Base-by-base conservation (phyloP, 2,329 filamentous ascomycete species). In the Tolypocladium guangdongense region DNA sequence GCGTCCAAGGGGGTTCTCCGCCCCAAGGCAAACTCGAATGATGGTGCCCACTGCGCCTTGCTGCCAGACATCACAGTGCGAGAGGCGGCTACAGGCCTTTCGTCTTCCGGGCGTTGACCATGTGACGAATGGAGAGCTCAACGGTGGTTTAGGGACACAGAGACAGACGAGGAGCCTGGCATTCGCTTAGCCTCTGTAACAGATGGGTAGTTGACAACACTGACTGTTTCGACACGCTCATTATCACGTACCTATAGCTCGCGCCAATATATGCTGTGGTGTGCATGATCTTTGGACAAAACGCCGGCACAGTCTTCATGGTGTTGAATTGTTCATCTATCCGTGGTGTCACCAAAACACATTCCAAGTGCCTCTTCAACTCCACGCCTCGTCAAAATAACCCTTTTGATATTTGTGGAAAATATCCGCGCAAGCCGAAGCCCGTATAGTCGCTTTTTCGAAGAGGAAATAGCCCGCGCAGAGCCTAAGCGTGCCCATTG, bases 401-500 rank as follows among this genome's bases (percentile, higher is more conserved):
- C 48, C 24, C 12, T 30, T 32, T 49, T 33, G 6, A 7, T 32
- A 20, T 20, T 32, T 7, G 43, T 45, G 41, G 16, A 14, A 32
- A 47, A 7, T 4, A 47, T 20, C 20, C 6, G 43, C 27, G 43
- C 18, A 47, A 47, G 20, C 14, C 10, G 43, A 30, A 38, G 35
- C 24, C 36, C 22, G n/a, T 30, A 41, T 18, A 12, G 27, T n/a
- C 35, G 49, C 43, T 49, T 50, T 39, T 48, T 20, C 20, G 33
- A 35, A 48, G 6, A 48, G 30, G 20, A 48, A 35, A 10, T 24
- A 45, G 5, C 16, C 16, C 41, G 24, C 14, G 3, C 24, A 2
- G 18, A 33, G 50, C 49, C 51, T 52, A 56, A 38, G 52, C 50
- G 7, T 54, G 49, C 32, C 55, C 51, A 41, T 66, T 65, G 47